A percentile compares a stretch with the other conserved stretches of the same genome.
These are phyloP conservation scores for Limnanthes douglasii DNA, from an alignment of 345 rosid genomes.

Conservation along the genomic window DNA sequence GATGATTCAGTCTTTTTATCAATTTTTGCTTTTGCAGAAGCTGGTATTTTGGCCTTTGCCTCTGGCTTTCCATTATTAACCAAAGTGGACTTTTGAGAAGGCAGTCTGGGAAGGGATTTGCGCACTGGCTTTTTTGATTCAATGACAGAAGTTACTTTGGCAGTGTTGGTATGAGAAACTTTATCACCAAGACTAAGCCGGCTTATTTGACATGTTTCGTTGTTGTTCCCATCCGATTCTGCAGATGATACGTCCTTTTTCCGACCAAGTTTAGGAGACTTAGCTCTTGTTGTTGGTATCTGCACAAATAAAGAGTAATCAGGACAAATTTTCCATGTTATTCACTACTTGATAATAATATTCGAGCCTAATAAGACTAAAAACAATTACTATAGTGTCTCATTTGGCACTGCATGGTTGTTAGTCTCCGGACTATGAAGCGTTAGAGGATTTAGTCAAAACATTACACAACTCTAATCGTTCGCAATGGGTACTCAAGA, in stretches of 20 bases:
- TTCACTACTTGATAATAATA: too few species aligned
- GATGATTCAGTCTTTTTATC: slow-evolving; percentile 15
- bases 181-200: slow-evolving; percentile 72
- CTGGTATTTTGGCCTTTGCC: slow-evolving; percentile 7
- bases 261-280: slow-evolving; percentile 95
- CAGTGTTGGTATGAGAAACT: slow-evolving; percentile 18
- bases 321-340: too few species aligned
- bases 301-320: slow-evolving; percentile 14
- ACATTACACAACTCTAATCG: too few species aligned
- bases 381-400: neutral
- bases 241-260: slow-evolving; percentile 32
- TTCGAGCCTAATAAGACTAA: too few species aligned
- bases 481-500: too few species aligned
- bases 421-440: too few species aligned
- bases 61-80: slow-evolving; percentile 18
- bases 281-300: slow-evolving; percentile 93
- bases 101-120: slow-evolving; percentile 80
- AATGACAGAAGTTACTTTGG: slow-evolving; percentile 33
- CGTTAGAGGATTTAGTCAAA: too few species aligned
- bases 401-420: neutral
- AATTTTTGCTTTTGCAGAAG: slow-evolving; percentile 15
- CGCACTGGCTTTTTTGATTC: slow-evolving; percentile 48
- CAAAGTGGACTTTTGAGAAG: slow-evolving; percentile 56
- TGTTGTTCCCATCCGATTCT: slow-evolving; percentile 36
- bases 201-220: slow-evolving; percentile 13